Percentiles rank a stretch among this genome's conserved stretches.
phyloP scores from a whole-genome alignment of 805 yeast genomes.

The baker's yeast (Saccharomyces cerevisiae) region DNA sequence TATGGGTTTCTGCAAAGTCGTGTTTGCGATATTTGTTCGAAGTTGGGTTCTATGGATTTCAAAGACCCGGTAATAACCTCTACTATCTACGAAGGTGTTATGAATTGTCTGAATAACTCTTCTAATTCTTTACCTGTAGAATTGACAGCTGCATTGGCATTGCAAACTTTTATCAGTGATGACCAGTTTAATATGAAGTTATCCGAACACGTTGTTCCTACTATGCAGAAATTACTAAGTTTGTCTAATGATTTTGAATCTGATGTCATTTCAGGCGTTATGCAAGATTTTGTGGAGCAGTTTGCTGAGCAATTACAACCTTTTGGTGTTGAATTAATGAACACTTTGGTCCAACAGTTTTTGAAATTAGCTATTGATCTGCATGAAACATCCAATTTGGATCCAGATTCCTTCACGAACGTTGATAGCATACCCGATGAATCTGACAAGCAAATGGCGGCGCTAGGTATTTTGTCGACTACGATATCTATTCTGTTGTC shows the following conservation, averaged over 20 bases:
- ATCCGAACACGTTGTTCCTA: slow-evolving; percentile 59
- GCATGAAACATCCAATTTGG: slow-evolving; percentile 47
- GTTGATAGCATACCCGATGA: slow-evolving; percentile 33
- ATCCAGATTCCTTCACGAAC: slow-evolving; percentile 32
- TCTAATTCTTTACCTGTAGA: slow-evolving; percentile 61
- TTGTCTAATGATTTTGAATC: slow-evolving; percentile 76
- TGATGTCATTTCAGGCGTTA: slow-evolving; percentile 79
- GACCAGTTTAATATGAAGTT: slow-evolving; percentile 63
- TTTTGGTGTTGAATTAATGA: slow-evolving; percentile 65
- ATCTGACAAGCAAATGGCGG: slow-evolving; percentile 74
- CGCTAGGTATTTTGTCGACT: slow-evolving; percentile 72
- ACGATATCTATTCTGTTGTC: slow-evolving; percentile 73
- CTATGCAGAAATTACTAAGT: slow-evolving; percentile 70
- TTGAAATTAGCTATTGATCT: slow-evolving; percentile 60
- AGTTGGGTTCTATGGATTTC: slow-evolving; percentile 56
- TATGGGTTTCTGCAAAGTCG: slow-evolving; percentile 68
- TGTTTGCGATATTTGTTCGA: slow-evolving; percentile 56
- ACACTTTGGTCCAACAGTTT: slow-evolving; percentile 65
- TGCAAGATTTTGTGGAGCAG: slow-evolving; percentile 90
- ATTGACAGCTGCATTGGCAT: slow-evolving; percentile 75
- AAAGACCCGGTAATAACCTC: slow-evolving; percentile 32
- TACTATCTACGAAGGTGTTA: slow-evolving; percentile 39
- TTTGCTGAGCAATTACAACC: slow-evolving; percentile 87
- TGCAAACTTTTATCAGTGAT: slow-evolving; percentile 66
- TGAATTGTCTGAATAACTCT: slow-evolving; percentile 31